Conservation (phyloP, 345 rosid genomes). For the Syzygium oleosum region DNA sequence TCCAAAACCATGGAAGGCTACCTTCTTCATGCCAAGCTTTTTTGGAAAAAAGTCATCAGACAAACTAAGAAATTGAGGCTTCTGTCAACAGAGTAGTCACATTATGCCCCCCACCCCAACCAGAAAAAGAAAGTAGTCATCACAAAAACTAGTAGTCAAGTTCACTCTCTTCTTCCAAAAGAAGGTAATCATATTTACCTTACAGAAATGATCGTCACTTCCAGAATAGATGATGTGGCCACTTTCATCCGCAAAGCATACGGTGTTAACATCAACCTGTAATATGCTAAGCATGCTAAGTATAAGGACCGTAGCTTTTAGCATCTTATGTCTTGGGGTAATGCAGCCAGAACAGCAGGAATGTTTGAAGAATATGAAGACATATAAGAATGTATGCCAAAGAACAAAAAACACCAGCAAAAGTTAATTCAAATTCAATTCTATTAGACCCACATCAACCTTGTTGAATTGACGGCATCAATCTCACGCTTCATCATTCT, state of each 20-base stretch:
- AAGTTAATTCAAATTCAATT: background rate
- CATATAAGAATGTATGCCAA: background rate
- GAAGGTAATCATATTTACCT: conserved; percentile 23
- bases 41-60: background rate
- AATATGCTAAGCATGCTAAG: background rate
- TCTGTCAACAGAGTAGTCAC: background rate
- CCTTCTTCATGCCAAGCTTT: background rate
- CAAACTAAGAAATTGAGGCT: background rate
- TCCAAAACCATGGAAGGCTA: background rate
- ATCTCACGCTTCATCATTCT: background rate
- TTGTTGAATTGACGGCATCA: background rate
- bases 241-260: conserved; percentile 65
- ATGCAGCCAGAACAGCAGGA: background rate
- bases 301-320: background rate
- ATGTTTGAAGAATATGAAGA: background rate
- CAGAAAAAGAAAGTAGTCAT: background rate
- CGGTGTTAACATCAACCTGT: conserved; percentile 67
- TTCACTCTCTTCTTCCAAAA: background rate
- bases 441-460: background rate
- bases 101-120: background rate
- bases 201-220: conserved; percentile 52
- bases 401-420: background rate
- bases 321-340: background rate
- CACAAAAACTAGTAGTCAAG: background rate
- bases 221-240: conserved; percentile 64